A percentile compares a stretch with the other conserved stretches of the same genome.
Evolutionary conservation across 805 yeast species (phyloP).

Genomic region (Cyberlindnera nakhonratchasimensis): DNA sequence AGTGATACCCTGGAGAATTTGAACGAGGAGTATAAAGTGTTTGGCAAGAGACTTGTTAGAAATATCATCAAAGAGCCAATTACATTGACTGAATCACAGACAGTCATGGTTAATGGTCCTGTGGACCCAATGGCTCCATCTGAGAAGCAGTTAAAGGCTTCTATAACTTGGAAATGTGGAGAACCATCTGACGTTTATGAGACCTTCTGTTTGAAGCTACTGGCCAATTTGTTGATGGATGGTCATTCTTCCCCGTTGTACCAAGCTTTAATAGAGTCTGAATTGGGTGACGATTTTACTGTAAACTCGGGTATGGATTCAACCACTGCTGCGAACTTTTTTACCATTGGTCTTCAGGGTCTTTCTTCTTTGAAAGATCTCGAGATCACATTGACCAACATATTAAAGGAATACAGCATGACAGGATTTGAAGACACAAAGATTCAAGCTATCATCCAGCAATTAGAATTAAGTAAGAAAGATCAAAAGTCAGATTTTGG

Average conservation of each 20-base stretch:
- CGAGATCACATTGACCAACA: constrained; percentile 42
- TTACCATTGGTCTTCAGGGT: constrained; percentile 86
- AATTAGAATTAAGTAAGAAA: constrained; percentile 76
- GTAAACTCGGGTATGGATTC: constrained; percentile 87
- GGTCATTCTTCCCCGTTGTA: constrained; percentile 93
- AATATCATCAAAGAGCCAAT: constrained; percentile 26
- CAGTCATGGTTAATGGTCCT: constrained; percentile 61
- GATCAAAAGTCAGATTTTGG: constrained; percentile 93
- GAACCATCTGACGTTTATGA: constrained; percentile 64
- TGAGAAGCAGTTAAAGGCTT: constrained; percentile 70
- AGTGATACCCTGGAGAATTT: constrained; percentile 55
- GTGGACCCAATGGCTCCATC: constrained; percentile 69
- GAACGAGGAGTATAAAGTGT: constrained; percentile 44
- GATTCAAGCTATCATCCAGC: constrained; percentile 86
- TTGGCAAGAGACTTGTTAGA: constrained; percentile 49
- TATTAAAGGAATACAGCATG: constrained; percentile 42
- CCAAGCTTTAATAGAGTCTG: constrained; percentile 80
- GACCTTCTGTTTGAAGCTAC: constrained; percentile 65
- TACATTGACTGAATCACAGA: constrained; percentile 32
- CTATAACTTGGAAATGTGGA: constrained; percentile 88
- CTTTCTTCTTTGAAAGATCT: constrained; percentile 48
- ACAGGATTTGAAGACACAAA: constrained; percentile 52
- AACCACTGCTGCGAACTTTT: constrained; percentile 69
- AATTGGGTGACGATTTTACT: constrained; percentile 79
- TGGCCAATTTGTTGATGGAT: constrained; percentile 70